A percentile compares a stretch with the other conserved stretches of the same genome.
Conservation (phyloP, 805 yeast genomes). For the Sugiyamaella smithiae region DNA sequence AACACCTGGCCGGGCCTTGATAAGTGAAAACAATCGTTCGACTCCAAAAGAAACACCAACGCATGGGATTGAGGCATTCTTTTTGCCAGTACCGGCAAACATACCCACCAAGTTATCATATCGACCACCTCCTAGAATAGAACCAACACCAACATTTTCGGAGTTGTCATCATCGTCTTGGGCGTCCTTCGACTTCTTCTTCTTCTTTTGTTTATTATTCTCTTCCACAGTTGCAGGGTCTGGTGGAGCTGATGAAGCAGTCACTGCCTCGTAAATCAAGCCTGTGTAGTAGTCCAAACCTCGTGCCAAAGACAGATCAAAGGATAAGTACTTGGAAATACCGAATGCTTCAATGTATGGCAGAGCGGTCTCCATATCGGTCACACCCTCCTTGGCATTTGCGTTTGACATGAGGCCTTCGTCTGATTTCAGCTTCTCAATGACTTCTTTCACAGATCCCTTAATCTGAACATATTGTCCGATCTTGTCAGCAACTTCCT, state of each 20-base stretch:
- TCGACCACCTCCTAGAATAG: constrained; percentile 98
- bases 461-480: constrained; percentile 86
- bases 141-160: constrained; percentile 96
- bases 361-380: constrained; percentile 72
- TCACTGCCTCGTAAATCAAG: constrained; percentile 92
- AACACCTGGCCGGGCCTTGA: constrained; percentile 69
- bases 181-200: constrained; percentile 34
- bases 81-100: constrained; percentile 82
- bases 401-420: constrained; percentile 59
- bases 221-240: constrained; percentile 26
- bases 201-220: constrained; percentile 24
- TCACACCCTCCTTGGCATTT: constrained; percentile 75
- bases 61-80: constrained; percentile 82
- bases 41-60: constrained; percentile 97
- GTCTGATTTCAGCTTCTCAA: constrained; percentile 54
- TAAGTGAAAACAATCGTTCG: constrained; percentile 87
- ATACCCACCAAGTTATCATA: constrained; percentile 95
- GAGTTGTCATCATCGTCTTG: constrained; percentile 85
- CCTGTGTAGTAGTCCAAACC: constrained; percentile 98
- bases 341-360: constrained; percentile 81
- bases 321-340: constrained; percentile 57
- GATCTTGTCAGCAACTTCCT: constrained; percentile 87
- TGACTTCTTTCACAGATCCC: constrained; percentile 51
- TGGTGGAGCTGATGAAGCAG: constrained; percentile 96
- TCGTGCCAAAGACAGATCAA: constrained; percentile 93